Conservation (phyloP, 345 rosid genomes). For the Aquilaria sinensis region DNA sequence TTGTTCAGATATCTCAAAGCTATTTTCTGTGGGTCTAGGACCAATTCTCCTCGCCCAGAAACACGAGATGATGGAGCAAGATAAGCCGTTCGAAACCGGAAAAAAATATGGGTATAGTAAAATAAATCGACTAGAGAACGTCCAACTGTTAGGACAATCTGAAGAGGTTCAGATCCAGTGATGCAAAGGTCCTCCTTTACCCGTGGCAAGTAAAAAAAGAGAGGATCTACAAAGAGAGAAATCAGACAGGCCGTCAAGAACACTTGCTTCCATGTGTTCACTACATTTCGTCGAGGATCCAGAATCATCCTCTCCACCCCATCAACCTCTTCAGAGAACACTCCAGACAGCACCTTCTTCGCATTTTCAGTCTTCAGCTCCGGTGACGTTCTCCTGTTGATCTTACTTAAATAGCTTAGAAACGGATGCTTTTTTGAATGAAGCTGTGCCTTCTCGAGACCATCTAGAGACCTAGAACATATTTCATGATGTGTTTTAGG, state of each 20-base stretch:
- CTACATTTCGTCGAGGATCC: conserved; percentile 45
- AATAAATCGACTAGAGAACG: conserved; percentile 39
- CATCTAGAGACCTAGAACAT: conserved; percentile 25
- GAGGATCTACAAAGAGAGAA: conserved; percentile 51
- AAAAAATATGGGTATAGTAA: conserved; percentile 34
- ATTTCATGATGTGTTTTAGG: too few relatives aligned
- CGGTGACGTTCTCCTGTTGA: conserved; percentile 7
- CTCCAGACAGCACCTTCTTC: conserved; percentile 36
- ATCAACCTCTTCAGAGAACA: conserved; percentile 56
- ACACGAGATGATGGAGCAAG: conserved; percentile 65
- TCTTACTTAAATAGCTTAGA: conserved; percentile 15
- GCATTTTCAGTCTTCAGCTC: conserved; percentile 11
- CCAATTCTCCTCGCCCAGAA: conserved; percentile 61
- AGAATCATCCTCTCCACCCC: conserved; percentile 26
- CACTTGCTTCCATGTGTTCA: conserved; percentile 44
- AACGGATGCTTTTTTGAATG: not conserved
- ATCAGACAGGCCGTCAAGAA: conserved; percentile 49
- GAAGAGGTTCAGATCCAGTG: conserved; percentile 21
- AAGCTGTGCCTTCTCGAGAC: conserved; percentile 14
- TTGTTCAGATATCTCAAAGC: conserved; percentile 35
- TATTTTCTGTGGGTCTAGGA: conserved; percentile 35
- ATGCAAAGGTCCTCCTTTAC: conserved; percentile 28
- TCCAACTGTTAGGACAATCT: conserved; percentile 24
- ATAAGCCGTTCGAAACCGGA: conserved; percentile 48
- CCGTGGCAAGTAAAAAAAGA: conserved; percentile 44